These are phyloP conservation scores for maize (Zea mays) DNA, from an alignment of 176 grass and related monocot species.

Conservation along the genomic window Zm-B73-REFERENCE-NAM-5.0 NC_050101.1:158307001-158307500, in stretches of 20 bases:
- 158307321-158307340: constrained; percentile 11
- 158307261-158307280: constrained; percentile 82
- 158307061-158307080: neutral
- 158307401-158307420: constrained; percentile 65
- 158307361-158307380: constrained; percentile 56
- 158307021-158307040: constrained; percentile 68
- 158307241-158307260: constrained; percentile 85
- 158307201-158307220: constrained; percentile 71
- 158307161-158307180: constrained; percentile 25
- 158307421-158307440: constrained; percentile 99
- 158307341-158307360: constrained; percentile 12
- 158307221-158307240: constrained; percentile 73
- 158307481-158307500: constrained; percentile 9
- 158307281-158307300: constrained; percentile 84
- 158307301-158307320: constrained; percentile 10
- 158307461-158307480: neutral
- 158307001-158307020: constrained; percentile 78
- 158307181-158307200: constrained; percentile 52
- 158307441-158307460: constrained; percentile 17
- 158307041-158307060: constrained; percentile 30
- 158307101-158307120: constrained; percentile 4
- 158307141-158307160: neutral
- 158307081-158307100: neutral
- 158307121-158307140: neutral
- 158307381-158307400: constrained; percentile 93